phyloP scores from a whole-genome alignment of 2,329 filamentous ascomycete genomes.

The Neofusicoccum ribis region DNA sequence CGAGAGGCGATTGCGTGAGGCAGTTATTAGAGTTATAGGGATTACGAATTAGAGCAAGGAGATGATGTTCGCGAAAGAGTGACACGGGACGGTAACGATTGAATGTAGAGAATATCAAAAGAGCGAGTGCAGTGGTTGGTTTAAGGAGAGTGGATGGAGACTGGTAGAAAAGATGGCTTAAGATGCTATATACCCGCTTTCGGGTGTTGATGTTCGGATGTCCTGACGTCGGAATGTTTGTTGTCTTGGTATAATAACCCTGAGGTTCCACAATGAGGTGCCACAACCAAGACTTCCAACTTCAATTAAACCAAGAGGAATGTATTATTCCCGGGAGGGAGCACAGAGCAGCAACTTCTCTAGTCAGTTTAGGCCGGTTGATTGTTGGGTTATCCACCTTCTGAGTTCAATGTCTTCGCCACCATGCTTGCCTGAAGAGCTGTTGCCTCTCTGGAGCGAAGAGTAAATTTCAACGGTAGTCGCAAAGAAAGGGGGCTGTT shows the following conservation, averaged over 20 bases:
- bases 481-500: no score
- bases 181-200: conserved; percentile 12
- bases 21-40: neutral
- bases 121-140: neutral
- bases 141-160: conserved; percentile 9
- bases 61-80: conserved; percentile 13
- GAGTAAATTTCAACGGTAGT: no score
- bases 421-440: neutral
- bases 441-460: no score
- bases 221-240: conserved; percentile 2
- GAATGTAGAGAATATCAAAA: neutral
- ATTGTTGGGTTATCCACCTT: no score
- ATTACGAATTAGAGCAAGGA: neutral
- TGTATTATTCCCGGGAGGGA: neutral
- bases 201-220: conserved; percentile 4
- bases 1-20: neutral
- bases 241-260: conserved; percentile 11
- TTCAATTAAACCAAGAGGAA: neutral
- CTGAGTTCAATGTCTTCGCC: neutral
- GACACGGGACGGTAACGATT: neutral
- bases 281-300: conserved; percentile 1
- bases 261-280: neutral
- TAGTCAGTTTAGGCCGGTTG: no score
- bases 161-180: neutral
- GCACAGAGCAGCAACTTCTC: no score